These are phyloP conservation scores for Saprolegnia diclina DNA, from an alignment of 352 stramenopile genomes.

Conservation along the genomic window DNA sequence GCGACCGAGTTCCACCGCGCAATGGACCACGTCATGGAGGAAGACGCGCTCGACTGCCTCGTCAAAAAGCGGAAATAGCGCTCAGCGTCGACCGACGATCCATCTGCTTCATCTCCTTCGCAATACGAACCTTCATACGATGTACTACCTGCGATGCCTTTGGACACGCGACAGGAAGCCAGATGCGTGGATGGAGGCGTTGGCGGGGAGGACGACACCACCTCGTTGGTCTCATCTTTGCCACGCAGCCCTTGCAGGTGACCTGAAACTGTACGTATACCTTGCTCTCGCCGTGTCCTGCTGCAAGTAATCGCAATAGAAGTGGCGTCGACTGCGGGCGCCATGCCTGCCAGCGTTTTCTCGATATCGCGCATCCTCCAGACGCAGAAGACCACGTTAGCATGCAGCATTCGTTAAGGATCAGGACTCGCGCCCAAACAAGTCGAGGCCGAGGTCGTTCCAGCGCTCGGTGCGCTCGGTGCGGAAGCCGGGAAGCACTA, in stretches of 20 bases:
- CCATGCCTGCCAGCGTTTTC: no score
- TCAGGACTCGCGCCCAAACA: slow-evolving; percentile 42
- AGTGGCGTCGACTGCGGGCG: no score
- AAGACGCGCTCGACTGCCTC: slow-evolving; percentile 54
- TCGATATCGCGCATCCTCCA: background rate
- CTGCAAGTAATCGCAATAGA: no score
- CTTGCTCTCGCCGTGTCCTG: no score
- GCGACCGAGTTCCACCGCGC: slow-evolving; percentile 32
- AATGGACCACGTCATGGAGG: slow-evolving; percentile 40
- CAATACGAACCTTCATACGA: slow-evolving; percentile 30
- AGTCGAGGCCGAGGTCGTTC: slow-evolving; percentile 70
- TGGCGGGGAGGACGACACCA: no score
- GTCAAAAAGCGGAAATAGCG: slow-evolving; percentile 33
- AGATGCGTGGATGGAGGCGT: no score
- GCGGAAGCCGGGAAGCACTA: slow-evolving; percentile 29
- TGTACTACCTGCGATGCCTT: no score
- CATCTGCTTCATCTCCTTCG: background rate
- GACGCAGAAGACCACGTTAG: background rate
- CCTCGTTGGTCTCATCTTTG: no score
- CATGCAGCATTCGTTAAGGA: background rate
- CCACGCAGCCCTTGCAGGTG: no score
- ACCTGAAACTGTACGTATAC: no score
- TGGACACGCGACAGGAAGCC: no score
- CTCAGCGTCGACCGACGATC: background rate
- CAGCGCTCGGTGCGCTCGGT: slow-evolving; percentile 60